Evolutionary conservation across 2,329 filamentous ascomycete genomes (phyloP), one percentile per base, ranked within the genome.

Genomic region (Bipolaris zeicola): DNA sequence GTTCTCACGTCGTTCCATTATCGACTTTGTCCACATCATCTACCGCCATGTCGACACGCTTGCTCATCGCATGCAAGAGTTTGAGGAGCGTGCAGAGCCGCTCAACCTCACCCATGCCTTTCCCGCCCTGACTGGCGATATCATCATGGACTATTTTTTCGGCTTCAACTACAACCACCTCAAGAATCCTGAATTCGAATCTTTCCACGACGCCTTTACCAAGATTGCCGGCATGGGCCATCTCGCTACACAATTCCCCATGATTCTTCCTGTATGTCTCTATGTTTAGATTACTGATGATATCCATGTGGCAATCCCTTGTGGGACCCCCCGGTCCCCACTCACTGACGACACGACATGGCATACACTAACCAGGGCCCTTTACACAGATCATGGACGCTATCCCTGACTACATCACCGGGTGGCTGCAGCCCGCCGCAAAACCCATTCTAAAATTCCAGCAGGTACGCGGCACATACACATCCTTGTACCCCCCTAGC

Each of bases 91-190:
- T 39, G 69, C 72, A 46, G 67, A 71, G 56, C 68, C 71, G 3
- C 38, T 74, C 44, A 73, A 72, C 46, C 52, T 75, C 26, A 63
- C 61, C 11, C 53, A 66, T 52, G 68, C 76, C 0, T 79, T 77
- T 47, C 76, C 73, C 20, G 78, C 77, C 18, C 70, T 78, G 43
- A 77, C 77, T 1, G 79, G 78, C 31, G 80, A 82, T 31, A 75
- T 81, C 42, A 79, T 82, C 60, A 79, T 78, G 57, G 72, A 78
- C 50, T 81, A 80, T 55, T 73, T 73, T 58, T 74, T 74, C 44
- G 72, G 73, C 11, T 72, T 75, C 63, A 73, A 74, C 54, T 70
- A 73, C 34, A 60, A 50, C 11, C 70, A 72, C 44, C 65, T 74
- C 52, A 70, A 71, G 56, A 57, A 72, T 26, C 69, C 72, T 0